A percentile compares a stretch with the other conserved stretches of the same genome.
Evolutionary conservation across 179 eudicot genomes (phyloP).

Genomic region (Heliamphora ciliata): DNA sequence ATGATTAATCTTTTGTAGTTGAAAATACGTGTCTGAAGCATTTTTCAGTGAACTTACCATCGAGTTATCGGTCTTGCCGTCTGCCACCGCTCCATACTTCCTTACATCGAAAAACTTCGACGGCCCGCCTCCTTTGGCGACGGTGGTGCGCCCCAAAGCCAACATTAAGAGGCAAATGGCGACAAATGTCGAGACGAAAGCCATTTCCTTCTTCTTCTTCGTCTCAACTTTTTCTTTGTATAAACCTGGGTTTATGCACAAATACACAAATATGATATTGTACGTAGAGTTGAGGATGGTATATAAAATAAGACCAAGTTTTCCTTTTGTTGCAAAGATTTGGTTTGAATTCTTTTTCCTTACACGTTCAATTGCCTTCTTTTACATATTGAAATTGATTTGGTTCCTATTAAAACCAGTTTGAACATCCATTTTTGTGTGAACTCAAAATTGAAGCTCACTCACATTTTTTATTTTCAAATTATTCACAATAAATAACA

Average conservation of each 20-base stretch:
- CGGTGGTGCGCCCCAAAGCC: background rate
- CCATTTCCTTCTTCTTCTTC: background rate
- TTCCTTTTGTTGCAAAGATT: slow-evolving; percentile 8
- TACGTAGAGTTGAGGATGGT: background rate
- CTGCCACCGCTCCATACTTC: slow-evolving; percentile 9
- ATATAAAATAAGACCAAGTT: background rate
- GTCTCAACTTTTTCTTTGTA: background rate
- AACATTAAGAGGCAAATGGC: background rate
- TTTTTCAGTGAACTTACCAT: background rate
- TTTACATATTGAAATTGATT: background rate
- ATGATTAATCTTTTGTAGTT: background rate
- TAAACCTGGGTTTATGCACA: background rate
- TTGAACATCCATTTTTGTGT: too few species aligned
- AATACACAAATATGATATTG: too few species aligned
- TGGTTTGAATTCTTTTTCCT: background rate
- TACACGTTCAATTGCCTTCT: too few species aligned
- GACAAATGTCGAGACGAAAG: background rate
- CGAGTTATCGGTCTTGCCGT: slow-evolving; percentile 12
- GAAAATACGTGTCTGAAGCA: too few species aligned
- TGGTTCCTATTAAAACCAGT: background rate
- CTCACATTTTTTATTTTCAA: too few species aligned
- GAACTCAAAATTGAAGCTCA: too few species aligned
- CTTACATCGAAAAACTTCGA: background rate
- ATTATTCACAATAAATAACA: too few species aligned
- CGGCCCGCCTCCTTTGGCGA: background rate